These are phyloP conservation scores for Royoungia palumana DNA, from an alignment of 768 basidiomycete genomes.

Conservation along the genomic window DNA sequence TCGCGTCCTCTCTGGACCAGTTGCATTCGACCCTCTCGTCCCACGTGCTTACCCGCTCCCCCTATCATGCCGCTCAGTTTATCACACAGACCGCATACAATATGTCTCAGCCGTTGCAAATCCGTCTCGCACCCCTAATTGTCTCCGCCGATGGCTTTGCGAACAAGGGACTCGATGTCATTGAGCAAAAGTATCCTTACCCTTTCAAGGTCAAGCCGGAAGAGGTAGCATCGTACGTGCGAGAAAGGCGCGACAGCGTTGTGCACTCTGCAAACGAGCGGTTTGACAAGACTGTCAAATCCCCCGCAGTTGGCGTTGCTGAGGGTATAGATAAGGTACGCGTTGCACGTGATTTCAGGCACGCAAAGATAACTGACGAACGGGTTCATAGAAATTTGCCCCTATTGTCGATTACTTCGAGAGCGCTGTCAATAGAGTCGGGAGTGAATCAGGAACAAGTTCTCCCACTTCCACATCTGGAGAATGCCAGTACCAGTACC, in stretches of 20 bases:
- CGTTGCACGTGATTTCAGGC: conserved; percentile 23
- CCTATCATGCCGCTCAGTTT: conserved; percentile 64
- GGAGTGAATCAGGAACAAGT: conserved; percentile 45
- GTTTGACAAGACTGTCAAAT: conserved; percentile 62
- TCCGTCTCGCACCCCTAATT: conserved; percentile 63
- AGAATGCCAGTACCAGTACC: conserved; percentile 71
- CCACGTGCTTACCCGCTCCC: conserved; percentile 58
- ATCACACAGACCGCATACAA: conserved; percentile 58
- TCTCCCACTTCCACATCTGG: conserved; percentile 45
- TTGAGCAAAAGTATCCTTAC: conserved; percentile 71
- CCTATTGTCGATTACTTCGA: conserved; percentile 75
- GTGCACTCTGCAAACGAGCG: conserved; percentile 55
- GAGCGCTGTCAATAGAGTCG: conserved; percentile 48
- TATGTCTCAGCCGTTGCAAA: conserved; percentile 63
- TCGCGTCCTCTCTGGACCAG: conserved; percentile 60
- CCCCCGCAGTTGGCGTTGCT: conserved; percentile 58
- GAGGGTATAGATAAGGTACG: conserved; percentile 72
- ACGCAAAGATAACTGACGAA: conserved; percentile 11
- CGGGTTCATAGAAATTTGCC: conserved; percentile 54
- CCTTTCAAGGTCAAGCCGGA: conserved; percentile 73
- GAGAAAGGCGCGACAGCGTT: conserved; percentile 52
- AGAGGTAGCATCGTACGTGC: conserved; percentile 61
- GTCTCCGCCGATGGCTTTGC: conserved; percentile 60
- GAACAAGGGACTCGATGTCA: conserved; percentile 71
- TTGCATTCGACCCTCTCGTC: conserved; percentile 57